These are phyloP conservation scores for Malassezia vespertilionis DNA, from an alignment of 1,284 basidiomycete species.

Conservation along the genomic window DNA sequence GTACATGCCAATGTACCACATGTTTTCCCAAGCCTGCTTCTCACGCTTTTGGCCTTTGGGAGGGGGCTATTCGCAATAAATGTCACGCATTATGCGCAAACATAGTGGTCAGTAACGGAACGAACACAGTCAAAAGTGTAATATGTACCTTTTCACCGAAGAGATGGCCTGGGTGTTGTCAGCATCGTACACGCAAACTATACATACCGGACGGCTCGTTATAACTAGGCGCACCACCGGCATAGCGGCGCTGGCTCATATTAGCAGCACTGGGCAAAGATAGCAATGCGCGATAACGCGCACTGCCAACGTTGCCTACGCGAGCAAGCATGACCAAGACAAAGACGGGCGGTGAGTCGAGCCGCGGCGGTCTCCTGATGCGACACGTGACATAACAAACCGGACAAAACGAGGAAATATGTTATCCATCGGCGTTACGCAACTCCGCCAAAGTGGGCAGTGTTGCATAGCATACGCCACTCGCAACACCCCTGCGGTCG, in stretches of 20 bases:
- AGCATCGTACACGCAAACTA: background rate
- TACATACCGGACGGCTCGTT: conserved; percentile 38
- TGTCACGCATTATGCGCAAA: background rate
- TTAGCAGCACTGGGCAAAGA: background rate
- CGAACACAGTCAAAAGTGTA: background rate
- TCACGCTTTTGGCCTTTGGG: conserved; percentile 63
- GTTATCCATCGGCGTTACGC: no score
- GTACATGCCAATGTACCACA: conserved; percentile 56
- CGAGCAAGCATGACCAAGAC: conserved; percentile 10
- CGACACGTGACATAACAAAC: no score
- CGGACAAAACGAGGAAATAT: no score
- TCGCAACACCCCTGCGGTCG: no score
- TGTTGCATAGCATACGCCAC: no score
- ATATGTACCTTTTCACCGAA: conserved; percentile 45
- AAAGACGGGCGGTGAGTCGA: no score
- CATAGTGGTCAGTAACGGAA: background rate
- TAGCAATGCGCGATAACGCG: conserved; percentile 3
- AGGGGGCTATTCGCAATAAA: no score
- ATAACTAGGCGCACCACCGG: conserved; percentile 21
- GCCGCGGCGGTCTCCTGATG: no score
- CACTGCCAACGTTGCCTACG: background rate
- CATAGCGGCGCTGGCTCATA: conserved; percentile 10
- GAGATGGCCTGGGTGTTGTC: conserved; percentile 23
- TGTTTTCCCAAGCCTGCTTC: conserved; percentile 66
- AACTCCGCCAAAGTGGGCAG: no score